These are phyloP conservation scores for Patellaria atrata DNA, from an alignment of 495 filamentous ascomycete genomes.

Conservation along the genomic window DNA sequence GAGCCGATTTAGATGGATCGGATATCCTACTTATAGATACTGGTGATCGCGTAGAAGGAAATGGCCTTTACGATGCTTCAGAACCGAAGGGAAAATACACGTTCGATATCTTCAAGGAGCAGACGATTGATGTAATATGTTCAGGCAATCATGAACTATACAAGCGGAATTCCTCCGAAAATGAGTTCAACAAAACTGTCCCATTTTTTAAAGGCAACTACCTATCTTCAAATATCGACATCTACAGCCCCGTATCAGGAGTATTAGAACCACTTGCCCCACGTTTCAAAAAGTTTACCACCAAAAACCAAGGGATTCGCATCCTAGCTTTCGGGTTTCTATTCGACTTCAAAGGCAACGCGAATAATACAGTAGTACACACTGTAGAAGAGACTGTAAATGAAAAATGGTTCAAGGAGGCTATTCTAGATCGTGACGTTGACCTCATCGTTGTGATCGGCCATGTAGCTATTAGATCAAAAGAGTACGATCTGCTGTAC, in stretches of 20 bases:
- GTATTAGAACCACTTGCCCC: constrained; percentile 62
- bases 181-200: constrained; percentile 64
- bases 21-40: constrained; percentile 88
- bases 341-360: constrained; percentile 81
- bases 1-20: constrained; percentile 58
- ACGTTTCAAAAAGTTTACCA: constrained; percentile 75
- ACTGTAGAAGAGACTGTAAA: constrained; percentile 63
- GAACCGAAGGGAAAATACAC: constrained; percentile 76
- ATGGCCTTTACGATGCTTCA: constrained; percentile 89
- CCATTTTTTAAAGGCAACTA: constrained; percentile 65
- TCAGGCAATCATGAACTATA: constrained; percentile 96
- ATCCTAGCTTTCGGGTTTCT: constrained; percentile 86
- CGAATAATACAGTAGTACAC: constrained; percentile 76
- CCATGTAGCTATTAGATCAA: constrained; percentile 68
- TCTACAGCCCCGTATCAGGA: constrained; percentile 54
- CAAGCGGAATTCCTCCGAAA: constrained; percentile 54
- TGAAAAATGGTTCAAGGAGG: constrained; percentile 78
- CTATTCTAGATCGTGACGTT: constrained; percentile 60
- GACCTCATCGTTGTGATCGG: constrained; percentile 82
- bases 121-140: constrained; percentile 71
- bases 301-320: constrained; percentile 69
- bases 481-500: constrained; percentile 65
- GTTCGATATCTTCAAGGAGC: constrained; percentile 68
- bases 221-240: constrained; percentile 84
- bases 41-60: constrained; percentile 87